Evolutionary conservation across 208 protist genomes (phyloP), one percentile per base, ranked within the genome.

Genomic region (Leishmania major): DNA sequence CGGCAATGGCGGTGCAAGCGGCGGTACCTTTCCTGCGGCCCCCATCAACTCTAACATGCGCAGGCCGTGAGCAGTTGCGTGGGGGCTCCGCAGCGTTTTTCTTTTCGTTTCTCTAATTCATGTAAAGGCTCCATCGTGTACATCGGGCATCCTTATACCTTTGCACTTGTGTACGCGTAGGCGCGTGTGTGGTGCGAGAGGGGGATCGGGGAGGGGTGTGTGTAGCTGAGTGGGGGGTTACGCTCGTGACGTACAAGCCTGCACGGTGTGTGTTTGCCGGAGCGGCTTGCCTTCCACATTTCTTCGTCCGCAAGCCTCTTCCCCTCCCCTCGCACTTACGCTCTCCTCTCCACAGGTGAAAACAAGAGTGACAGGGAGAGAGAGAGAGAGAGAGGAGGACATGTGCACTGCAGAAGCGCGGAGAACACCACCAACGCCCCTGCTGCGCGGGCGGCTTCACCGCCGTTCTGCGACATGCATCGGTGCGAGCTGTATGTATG

Each of bases 21-120:
- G 79, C 55, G 28, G 80, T 35, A 67, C 55, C 31, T 93, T 93
- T 49, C 90, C 88, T 2, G 84, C 87, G 11, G 40, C 90, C 35
- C 90, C 90, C 17, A 47, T 91, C 45, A 45, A 71, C 10, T 64
- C 77, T 25, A 87, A 85, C 53, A 77, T 78, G 19, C 81, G 82
- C 28, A 79, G 81, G 57, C 82, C 72, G 49, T 75, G 71, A 75
- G 28, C 11, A 17, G 47, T 35, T 15, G 71, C 31, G 71, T 8
- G 45, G 47, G 7, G 25, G 11, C 28, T 75, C 47, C 53, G 40
- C 71, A 28, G 11, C n/a, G 19, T 51, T 74, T 74, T 45, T 45
- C 66, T 15, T 51, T 45, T 73, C 17, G 19, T 53, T n/a, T 51
- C 69, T 37, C 25, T 31, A 31, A 17, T 74, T 74, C 69, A 51